phyloP scores from a whole-genome alignment of 2,329 filamentous ascomycete species.

The Talaromyces funiculosus region DNA sequence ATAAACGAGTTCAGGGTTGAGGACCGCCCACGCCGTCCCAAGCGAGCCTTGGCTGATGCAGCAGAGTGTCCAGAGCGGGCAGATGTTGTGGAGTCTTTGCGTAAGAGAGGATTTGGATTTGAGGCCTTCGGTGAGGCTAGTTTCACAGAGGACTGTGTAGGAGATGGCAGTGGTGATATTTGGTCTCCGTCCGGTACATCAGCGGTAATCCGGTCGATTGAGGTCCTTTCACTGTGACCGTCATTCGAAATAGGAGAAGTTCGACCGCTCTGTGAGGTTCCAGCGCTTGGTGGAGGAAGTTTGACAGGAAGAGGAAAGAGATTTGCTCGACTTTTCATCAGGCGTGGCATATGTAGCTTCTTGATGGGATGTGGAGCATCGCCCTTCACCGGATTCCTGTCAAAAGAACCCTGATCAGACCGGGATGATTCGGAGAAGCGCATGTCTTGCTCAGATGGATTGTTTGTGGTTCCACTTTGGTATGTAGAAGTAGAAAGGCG shows the following conservation, averaged over 20 bases:
- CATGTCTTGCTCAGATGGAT: slow-evolving; percentile 57
- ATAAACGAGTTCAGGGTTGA: slow-evolving; percentile 83
- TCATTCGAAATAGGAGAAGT: slow-evolving; percentile 10
- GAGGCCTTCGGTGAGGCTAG: slow-evolving; percentile 39
- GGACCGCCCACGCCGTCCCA: slow-evolving; percentile 63
- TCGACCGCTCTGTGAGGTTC: slow-evolving; percentile 20
- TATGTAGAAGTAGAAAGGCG: slow-evolving; percentile 46
- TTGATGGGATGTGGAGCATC: slow-evolving; percentile 59
- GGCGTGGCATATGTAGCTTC: slow-evolving; percentile 71
- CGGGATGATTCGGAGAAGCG: slow-evolving; percentile 80
- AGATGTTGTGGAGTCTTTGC: slow-evolving; percentile 58
- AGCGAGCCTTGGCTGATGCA: slow-evolving; percentile 49
- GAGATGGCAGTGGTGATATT: slow-evolving; percentile 42
- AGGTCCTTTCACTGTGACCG: slow-evolving; percentile 13
- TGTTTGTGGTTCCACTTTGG: slow-evolving; percentile 47
- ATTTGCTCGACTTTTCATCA: slow-evolving; percentile 68
- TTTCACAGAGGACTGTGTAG: slow-evolving; percentile 49
- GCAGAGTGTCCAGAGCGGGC: slow-evolving; percentile 60
- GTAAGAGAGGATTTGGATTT: slow-evolving; percentile 43
- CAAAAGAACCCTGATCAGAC: slow-evolving; percentile 76
- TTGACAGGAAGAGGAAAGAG: slow-evolving; percentile 88
- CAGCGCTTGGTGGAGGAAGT: slow-evolving; percentile 45
- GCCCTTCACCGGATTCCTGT: slow-evolving; percentile 52
- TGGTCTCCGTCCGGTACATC: slow-evolving; percentile 28
- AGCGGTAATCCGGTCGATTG: slow-evolving; percentile 23